Evolutionary conservation across 805 yeast genomes (phyloP).

Genomic region (Candida nanaspora): DNA sequence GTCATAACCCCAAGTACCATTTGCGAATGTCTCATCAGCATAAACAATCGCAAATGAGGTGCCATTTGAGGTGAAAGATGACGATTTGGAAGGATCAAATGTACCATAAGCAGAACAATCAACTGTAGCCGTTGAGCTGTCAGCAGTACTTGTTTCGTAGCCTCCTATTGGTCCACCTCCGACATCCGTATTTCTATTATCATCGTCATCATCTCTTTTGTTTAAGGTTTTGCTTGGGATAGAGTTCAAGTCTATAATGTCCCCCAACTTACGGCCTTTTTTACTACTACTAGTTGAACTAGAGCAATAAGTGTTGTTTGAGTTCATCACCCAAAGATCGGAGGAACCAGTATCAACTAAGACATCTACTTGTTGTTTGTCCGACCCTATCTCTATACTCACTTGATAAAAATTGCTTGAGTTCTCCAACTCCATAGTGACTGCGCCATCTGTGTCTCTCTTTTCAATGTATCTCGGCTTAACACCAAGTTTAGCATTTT

Average conservation of each 20-base stretch:
- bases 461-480: constrained; percentile 16
- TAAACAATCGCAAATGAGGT: constrained; percentile 37
- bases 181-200: neutral
- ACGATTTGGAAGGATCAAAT: constrained; percentile 34
- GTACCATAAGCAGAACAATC: constrained; percentile 43
- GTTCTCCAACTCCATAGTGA: constrained; percentile 29
- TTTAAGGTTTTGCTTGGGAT: neutral
- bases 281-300: neutral
- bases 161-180: neutral
- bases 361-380: constrained; percentile 46
- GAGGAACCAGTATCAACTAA: constrained; percentile 73
- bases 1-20: constrained; percentile 59
- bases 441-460: constrained; percentile 17
- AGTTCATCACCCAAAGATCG: constrained; percentile 58
- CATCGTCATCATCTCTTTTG: neutral
- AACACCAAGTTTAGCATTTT: constrained; percentile 6
- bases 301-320: constrained; percentile 40
- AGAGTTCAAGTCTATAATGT: constrained; percentile 5
- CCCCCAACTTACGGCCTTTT: constrained; percentile 4
- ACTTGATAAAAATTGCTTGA: constrained; percentile 38
- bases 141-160: neutral
- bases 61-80: constrained; percentile 31
- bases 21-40: constrained; percentile 42
- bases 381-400: constrained; percentile 46
- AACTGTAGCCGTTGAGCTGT: constrained; percentile 14